Evolutionary conservation across 495 filamentous ascomycete genomes (phyloP).

Genomic region (Terfezia claveryi): DNA sequence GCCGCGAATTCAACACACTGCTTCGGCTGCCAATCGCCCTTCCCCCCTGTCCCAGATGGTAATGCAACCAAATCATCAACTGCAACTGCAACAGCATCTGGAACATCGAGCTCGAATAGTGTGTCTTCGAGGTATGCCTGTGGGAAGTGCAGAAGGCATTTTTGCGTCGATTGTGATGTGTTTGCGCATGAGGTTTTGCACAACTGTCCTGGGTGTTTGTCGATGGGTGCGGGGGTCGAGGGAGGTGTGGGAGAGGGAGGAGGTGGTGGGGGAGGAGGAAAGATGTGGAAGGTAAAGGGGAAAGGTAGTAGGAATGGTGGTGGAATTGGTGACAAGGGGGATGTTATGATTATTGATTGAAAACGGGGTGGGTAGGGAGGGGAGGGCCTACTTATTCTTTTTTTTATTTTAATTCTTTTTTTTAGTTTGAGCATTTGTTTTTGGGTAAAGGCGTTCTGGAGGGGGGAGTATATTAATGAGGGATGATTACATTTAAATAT

Average conservation of each 20-base stretch:
- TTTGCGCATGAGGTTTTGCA: conserved; percentile 84
- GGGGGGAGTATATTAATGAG: too few species aligned
- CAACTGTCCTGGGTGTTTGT: conserved; percentile 89
- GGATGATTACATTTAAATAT: too few species aligned
- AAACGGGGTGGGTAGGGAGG: too few species aligned
- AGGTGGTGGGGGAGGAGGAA: conserved; percentile 3
- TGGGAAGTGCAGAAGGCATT: conserved; percentile 60
- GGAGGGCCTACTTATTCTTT: too few species aligned
- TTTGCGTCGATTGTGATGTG: conserved; percentile 94
- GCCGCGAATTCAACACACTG: conserved; percentile 19
- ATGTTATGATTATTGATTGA: neutral
- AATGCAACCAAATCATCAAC: conserved; percentile 6
- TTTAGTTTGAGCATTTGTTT: too few species aligned
- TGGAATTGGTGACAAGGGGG: neutral
- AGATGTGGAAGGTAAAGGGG: conserved; percentile 2
- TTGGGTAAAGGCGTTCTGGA: too few species aligned
- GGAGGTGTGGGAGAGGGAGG: too few species aligned
- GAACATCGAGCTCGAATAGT: conserved; percentile 36
- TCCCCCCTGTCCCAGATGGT: conserved; percentile 26
- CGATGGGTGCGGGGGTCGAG: conserved; percentile 8
- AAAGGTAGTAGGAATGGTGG: neutral
- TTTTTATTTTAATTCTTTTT: too few species aligned
- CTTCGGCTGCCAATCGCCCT: conserved; percentile 30
- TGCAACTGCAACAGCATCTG: conserved; percentile 1
- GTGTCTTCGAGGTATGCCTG: conserved; percentile 78